Evolutionary conservation across 176 grass and related monocot species (phyloP).

Genomic region (Bromus sterilis): DNA sequence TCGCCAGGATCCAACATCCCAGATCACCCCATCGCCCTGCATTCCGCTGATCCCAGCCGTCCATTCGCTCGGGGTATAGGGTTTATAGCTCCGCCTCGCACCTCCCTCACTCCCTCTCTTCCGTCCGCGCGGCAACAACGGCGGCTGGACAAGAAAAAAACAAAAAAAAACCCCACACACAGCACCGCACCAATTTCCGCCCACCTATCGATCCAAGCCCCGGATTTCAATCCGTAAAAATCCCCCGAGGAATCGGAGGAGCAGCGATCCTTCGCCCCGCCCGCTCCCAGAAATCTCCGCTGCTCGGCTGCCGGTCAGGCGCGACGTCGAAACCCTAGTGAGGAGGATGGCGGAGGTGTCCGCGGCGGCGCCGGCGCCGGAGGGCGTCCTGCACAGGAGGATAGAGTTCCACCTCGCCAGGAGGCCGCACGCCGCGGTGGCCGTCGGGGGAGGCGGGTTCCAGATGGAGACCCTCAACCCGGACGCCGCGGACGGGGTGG

Average conservation of each 20-base stretch:
- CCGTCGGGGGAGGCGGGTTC: slow-evolving; percentile 40
- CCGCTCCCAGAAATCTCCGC: not conserved
- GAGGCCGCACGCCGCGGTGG: slow-evolving; percentile 26
- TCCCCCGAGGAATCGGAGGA: not conserved
- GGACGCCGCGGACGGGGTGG: slow-evolving; percentile 10
- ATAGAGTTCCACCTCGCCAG: slow-evolving; percentile 74
- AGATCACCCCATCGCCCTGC: not conserved
- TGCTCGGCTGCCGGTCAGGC: not conserved
- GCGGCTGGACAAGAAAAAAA: slow-evolving; percentile 18
- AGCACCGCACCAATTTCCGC: slow-evolving; percentile 3
- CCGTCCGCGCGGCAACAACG: slow-evolving; percentile 26
- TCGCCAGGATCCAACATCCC: not conserved
- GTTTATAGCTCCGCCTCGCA: slow-evolving; percentile 28
- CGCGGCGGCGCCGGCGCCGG: slow-evolving; percentile 15
- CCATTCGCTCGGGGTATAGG: slow-evolving; percentile 32
- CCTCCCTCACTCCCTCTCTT: not conserved
- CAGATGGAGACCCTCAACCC: slow-evolving; percentile 84
- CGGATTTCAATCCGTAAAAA: not conserved
- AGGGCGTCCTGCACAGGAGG: slow-evolving; percentile 59
- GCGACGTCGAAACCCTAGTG: slow-evolving; percentile 21
- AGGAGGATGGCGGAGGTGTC: slow-evolving; percentile 19
- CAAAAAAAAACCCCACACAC: not conserved
- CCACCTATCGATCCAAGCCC: slow-evolving; percentile 16
- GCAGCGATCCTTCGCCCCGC: not conserved
- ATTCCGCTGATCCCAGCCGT: not conserved